Conservation (phyloP, 2,329 filamentous ascomycete species). For the Ophiostoma montium region DNA sequence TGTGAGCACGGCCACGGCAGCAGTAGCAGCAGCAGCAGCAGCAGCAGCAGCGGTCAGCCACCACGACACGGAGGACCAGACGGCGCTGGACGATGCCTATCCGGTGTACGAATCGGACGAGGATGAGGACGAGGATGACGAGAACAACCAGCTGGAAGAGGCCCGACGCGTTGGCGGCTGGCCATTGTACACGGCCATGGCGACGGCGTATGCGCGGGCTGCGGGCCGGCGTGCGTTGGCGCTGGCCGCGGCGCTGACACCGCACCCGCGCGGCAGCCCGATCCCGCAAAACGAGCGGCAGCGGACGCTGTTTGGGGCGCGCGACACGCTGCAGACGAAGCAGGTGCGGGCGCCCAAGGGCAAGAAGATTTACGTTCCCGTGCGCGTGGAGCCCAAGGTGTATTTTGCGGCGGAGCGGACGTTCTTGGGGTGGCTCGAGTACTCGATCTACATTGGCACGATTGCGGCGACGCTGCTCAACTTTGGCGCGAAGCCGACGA, state of each 20-base stretch:
- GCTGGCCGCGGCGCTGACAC: conserved; percentile 36
- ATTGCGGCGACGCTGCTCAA: conserved; percentile 77
- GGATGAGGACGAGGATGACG: conserved; percentile 54
- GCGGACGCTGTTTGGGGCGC: conserved; percentile 37
- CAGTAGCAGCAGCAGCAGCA: conserved; percentile 15
- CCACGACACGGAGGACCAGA: conserved; percentile 72
- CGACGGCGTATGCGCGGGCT: conserved; percentile 30
- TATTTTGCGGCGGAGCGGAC: conserved; percentile 94
- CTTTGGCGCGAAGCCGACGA: conserved; percentile 48
- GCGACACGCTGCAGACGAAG: conserved; percentile 39
- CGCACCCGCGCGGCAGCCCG: conserved; percentile 38
- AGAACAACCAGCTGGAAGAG: conserved; percentile 56
- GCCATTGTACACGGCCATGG: conserved; percentile 53
- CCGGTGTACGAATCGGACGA: conserved; percentile 87
- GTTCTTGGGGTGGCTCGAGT: conserved; percentile 94
- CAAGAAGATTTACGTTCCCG: conserved; percentile 89
- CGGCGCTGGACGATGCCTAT: conserved; percentile 54
- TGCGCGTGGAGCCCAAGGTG: conserved; percentile 93
- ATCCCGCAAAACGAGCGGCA: conserved; percentile 44
- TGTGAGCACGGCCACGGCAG: conserved; percentile 7
- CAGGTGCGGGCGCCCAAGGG: conserved; percentile 62
- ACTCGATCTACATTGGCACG: conserved; percentile 83
- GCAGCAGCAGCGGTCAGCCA: conserved; percentile 25
- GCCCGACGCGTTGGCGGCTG: conserved; percentile 63
- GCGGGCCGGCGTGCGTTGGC: conserved; percentile 26